Conservation (phyloP, 768 basidiomycete genomes). For the Boletus reticuloceps region DNA sequence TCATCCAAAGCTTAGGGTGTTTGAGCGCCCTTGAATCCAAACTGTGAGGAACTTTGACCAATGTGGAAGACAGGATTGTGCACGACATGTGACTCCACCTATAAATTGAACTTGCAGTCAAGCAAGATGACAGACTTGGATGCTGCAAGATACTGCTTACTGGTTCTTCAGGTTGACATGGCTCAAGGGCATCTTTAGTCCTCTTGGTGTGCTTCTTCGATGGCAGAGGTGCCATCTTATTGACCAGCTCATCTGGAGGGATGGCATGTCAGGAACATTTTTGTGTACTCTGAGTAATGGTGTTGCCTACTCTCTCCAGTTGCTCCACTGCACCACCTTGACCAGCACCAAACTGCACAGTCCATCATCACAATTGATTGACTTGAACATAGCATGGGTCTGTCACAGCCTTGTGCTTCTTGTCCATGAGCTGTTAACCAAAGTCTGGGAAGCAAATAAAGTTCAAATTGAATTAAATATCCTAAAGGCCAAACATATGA, state of each 20-base stretch:
- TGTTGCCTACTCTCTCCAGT: neutral
- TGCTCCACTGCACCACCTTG: neutral
- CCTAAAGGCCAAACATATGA: neutral
- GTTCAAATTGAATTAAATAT: neutral
- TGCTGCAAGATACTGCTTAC: neutral
- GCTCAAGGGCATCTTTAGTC: neutral
- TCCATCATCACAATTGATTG: neutral
- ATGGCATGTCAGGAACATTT: neutral
- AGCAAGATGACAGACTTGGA: neutral
- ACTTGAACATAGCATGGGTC: neutral
- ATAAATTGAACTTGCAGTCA: neutral
- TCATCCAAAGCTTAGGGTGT: neutral
- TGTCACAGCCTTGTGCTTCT: neutral
- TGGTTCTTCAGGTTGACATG: neutral
- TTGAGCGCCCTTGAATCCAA: neutral
- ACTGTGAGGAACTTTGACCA: neutral
- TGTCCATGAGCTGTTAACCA: neutral
- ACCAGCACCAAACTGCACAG: neutral
- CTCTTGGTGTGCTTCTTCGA: neutral
- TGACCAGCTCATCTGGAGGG: neutral
- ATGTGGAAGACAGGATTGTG: neutral
- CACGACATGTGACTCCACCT: neutral
- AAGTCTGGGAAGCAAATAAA: neutral
- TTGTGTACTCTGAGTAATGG: neutral
- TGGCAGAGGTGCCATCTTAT: neutral